Conservation (phyloP, 441 rosid genomes). For the Aquilaria agallochum region DNA sequence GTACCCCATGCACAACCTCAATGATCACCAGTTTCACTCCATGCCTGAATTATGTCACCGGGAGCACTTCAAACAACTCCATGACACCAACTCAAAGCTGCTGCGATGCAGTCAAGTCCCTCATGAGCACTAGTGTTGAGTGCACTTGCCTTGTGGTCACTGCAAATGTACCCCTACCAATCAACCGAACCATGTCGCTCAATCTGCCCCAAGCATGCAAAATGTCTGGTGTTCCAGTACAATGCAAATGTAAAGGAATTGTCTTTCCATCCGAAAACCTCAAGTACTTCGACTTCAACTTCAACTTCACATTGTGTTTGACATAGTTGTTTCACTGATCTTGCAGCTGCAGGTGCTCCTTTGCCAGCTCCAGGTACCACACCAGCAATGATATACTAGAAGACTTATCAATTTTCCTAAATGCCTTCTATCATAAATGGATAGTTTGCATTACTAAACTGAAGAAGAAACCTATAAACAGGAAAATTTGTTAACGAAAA, state of each 20-base stretch:
- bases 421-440: neutral
- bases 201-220: slow-evolving; percentile 70
- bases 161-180: slow-evolving; percentile 67
- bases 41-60: slow-evolving; percentile 70
- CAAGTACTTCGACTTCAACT: neutral
- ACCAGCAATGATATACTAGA: neutral
- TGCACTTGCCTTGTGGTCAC: slow-evolving; percentile 68
- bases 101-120: slow-evolving; percentile 49
- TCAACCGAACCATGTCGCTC: slow-evolving; percentile 58
- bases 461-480: neutral
- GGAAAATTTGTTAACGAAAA: neutral
- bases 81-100: slow-evolving; percentile 57
- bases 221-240: slow-evolving; percentile 51
- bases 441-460: neutral
- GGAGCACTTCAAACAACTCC: slow-evolving; percentile 53
- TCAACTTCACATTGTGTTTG: neutral
- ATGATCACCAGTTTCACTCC: slow-evolving; percentile 78
- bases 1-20: slow-evolving; percentile 69
- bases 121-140: slow-evolving; percentile 41
- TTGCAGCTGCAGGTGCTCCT: slow-evolving; percentile 71
- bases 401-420: too few species aligned
- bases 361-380: slow-evolving; percentile 76
- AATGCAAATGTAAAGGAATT: slow-evolving; percentile 53
- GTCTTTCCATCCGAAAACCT: too few species aligned
- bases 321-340: slow-evolving; percentile 14